Evolutionary conservation across 2,329 filamentous ascomycete species (phyloP).

Genomic region (Exophiala lecanii-corni): DNA sequence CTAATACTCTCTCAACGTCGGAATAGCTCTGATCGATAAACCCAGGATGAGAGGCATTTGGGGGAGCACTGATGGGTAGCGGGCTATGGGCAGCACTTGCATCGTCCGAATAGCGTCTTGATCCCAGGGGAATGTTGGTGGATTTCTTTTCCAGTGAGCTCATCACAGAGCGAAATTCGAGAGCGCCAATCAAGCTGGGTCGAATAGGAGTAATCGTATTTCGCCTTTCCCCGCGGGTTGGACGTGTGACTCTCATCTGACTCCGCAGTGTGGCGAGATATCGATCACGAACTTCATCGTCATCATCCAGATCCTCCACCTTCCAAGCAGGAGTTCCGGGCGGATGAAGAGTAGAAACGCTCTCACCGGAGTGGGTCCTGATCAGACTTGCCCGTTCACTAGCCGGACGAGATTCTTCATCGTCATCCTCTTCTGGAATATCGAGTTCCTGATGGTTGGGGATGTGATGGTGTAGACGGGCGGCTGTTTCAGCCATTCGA

Average conservation of each 20-base stretch:
- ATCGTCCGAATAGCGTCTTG: constrained; percentile 67
- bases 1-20: constrained; percentile 4
- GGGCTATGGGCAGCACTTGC: constrained; percentile 38
- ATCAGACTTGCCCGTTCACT: constrained; percentile 43
- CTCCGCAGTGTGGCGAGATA: constrained; percentile 77
- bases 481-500: constrained; percentile 63
- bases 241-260: constrained; percentile 83
- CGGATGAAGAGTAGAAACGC: constrained; percentile 58
- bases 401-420: constrained; percentile 48
- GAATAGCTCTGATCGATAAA: constrained; percentile 21
- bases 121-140: constrained; percentile 64
- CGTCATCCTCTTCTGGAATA: constrained; percentile 50
- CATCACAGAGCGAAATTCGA: constrained; percentile 89
- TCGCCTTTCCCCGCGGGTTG: constrained; percentile 60
- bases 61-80: constrained; percentile 34
- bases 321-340: constrained; percentile 44
- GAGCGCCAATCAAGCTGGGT: constrained; percentile 84
- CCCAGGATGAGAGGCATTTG: constrained; percentile 26
- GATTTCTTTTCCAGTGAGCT: constrained; percentile 82
- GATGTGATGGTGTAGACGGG: constrained; percentile 68
- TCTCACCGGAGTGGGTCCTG: constrained; percentile 52
- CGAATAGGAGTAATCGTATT: constrained; percentile 79
- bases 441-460: constrained; percentile 57
- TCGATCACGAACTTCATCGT: constrained; percentile 52
- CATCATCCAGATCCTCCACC: constrained; percentile 54